Conservation (phyloP, 805 yeast genomes). For the Tetrapisispora taiwanensis region DNA sequence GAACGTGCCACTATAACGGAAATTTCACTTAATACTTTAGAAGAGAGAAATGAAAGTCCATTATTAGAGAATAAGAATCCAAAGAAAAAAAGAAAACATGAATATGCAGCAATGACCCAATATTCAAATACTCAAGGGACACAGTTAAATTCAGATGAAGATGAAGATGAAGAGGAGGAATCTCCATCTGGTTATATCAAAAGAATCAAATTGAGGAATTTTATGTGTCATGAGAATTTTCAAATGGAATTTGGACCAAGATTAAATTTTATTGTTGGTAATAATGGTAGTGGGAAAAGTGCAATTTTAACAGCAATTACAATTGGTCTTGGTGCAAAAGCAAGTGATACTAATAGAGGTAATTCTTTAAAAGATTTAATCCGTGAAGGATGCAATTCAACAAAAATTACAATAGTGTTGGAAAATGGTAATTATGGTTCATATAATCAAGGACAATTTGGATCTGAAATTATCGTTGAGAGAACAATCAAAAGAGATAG, state of each 20-base stretch:
- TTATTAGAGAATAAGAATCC: slow-evolving; percentile 8
- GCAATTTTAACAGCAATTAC: slow-evolving; percentile 82
- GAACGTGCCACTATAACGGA: neutral
- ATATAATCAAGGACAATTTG: slow-evolving; percentile 54
- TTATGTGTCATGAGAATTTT: slow-evolving; percentile 85
- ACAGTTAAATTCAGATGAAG: neutral
- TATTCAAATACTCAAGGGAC: slow-evolving; percentile 5
- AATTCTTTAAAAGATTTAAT: slow-evolving; percentile 57
- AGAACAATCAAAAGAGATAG: slow-evolving; percentile 51
- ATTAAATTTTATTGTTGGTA: slow-evolving; percentile 78
- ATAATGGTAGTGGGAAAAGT: slow-evolving; percentile 86
- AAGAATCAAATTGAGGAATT: slow-evolving; percentile 54
- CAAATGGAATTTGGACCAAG: slow-evolving; percentile 66
- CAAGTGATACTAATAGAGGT: slow-evolving; percentile 81
- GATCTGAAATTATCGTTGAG: slow-evolving; percentile 59
- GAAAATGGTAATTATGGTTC: slow-evolving; percentile 59
- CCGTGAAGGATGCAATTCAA: slow-evolving; percentile 62
- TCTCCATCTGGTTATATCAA: slow-evolving; percentile 55
- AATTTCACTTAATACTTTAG: slow-evolving; percentile 8
- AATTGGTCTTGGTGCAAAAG: slow-evolving; percentile 81
- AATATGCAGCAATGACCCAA: slow-evolving; percentile 25
- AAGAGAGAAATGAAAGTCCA: slow-evolving; percentile 2
- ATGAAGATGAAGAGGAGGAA: slow-evolving; percentile 4
- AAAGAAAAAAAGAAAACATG: slow-evolving; percentile 14
- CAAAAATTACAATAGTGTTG: slow-evolving; percentile 56